Evolutionary conservation across 768 basidiomycete genomes (phyloP).

Genomic region (Mycena galericulata): DNA sequence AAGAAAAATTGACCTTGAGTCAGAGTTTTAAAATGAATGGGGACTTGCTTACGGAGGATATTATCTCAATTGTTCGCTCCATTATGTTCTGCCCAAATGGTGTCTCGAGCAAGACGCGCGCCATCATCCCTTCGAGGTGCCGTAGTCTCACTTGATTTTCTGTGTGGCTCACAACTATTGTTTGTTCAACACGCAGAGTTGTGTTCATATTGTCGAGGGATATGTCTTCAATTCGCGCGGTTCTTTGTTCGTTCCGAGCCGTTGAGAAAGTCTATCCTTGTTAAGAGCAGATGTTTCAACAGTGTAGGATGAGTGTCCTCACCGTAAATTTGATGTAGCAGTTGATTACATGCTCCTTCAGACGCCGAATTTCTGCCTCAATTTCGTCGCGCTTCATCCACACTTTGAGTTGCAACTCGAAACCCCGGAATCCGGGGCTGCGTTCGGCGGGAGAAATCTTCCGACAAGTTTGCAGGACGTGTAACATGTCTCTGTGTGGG

Average conservation of each 20-base stretch:
- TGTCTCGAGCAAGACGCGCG: neutral
- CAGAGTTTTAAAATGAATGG: too few relatives aligned
- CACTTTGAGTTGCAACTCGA: conserved; percentile 13
- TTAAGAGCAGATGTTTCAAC: neutral
- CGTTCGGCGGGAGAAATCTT: conserved; percentile 5
- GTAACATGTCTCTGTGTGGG: conserved; percentile 15
- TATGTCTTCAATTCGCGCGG: neutral
- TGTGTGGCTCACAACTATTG: neutral
- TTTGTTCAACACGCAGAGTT: conserved; percentile 16
- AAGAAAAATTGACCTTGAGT: too few relatives aligned
- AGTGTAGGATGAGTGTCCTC: neutral
- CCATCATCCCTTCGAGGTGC: neutral
- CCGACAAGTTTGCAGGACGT: neutral
- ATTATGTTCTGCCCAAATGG: neutral
- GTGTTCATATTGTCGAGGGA: neutral
- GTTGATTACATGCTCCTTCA: conserved; percentile 30
- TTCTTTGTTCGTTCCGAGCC: too few relatives aligned
- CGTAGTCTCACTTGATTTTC: neutral
- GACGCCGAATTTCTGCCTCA: conserved; percentile 8
- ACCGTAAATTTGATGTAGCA: conserved; percentile 26
- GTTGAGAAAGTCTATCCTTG: neutral
- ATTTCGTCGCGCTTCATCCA: conserved; percentile 32
- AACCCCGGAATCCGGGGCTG: neutral
- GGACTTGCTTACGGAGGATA: conserved; percentile 3
- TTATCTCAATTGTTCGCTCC: conserved; percentile 7